Percentiles rank a stretch among this genome's conserved stretches.
phyloP scores from a whole-genome alignment of 345 rosid genomes.

The Populus davidiana region DNA sequence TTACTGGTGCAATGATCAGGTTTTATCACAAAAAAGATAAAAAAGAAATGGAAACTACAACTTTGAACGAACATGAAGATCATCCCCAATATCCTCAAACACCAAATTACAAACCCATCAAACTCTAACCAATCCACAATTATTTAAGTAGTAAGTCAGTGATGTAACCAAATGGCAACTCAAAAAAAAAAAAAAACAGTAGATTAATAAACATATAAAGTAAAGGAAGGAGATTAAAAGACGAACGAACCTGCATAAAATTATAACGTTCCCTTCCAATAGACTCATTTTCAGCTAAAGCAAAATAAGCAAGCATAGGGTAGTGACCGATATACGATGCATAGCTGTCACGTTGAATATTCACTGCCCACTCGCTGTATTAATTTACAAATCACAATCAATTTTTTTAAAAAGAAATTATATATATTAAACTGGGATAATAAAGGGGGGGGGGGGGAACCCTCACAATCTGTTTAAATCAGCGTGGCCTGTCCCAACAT shows the following conservation, averaged over 20 bases:
- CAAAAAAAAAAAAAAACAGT: neutral
- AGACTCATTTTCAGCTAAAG: slow-evolving; percentile 89
- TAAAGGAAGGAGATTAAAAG: no score
- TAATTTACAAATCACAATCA: neutral
- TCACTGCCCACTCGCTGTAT: slow-evolving; percentile 89
- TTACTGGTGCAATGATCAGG: no score
- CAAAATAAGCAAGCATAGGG: slow-evolving; percentile 74
- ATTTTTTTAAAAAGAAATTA: neutral
- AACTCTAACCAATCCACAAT: neutral
- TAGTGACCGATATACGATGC: slow-evolving; percentile 89
- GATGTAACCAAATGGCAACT: neutral
- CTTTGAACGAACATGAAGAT: no score
- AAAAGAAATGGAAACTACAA: no score
- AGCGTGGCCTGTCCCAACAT: slow-evolving; percentile 93
- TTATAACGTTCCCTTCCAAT: slow-evolving; percentile 90
- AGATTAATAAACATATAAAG: no score
- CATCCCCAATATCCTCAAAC: no score
- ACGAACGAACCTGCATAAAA: slow-evolving; percentile 68
- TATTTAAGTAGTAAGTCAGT: neutral
- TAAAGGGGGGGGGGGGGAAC: neutral
- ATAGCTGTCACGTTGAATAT: slow-evolving; percentile 85
- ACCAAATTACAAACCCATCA: neutral
- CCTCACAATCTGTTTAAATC: slow-evolving; percentile 90
- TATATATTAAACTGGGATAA: neutral
- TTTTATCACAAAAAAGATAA: neutral